Percentiles rank a stretch among this genome's conserved stretches.
phyloP scores from a whole-genome alignment of 345 rosid genomes.

The Rhodamnia rubescens region DNA sequence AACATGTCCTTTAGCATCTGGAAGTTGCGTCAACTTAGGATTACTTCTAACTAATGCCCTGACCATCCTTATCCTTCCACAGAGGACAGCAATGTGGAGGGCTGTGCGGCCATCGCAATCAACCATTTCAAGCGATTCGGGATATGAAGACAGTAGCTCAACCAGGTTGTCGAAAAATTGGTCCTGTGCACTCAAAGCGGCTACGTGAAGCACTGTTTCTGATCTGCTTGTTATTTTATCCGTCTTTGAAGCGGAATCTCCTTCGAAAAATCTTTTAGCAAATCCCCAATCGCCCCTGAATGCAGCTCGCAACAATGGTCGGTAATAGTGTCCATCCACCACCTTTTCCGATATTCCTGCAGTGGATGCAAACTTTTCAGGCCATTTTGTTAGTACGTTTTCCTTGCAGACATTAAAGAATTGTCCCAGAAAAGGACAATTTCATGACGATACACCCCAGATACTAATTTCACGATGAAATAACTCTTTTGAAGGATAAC shows the following conservation, averaged over 20 bases:
- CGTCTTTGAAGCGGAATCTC: neutral
- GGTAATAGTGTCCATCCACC: neutral
- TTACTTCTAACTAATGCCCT: neutral
- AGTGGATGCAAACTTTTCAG: neutral
- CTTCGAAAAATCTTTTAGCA: neutral
- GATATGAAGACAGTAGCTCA: neutral
- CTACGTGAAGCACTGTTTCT: neutral
- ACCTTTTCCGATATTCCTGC: neutral
- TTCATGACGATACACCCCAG: too few relatives aligned
- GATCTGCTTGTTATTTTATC: neutral
- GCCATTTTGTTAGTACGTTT: neutral
- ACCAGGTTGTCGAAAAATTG: neutral
- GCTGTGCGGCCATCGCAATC: neutral
- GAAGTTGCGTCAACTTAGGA: neutral
- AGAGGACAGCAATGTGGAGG: neutral
- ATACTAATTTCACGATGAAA: too few relatives aligned
- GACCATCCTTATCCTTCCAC: neutral
- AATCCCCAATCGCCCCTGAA: neutral
- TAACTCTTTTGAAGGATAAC: too few relatives aligned
- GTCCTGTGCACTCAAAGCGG: neutral
- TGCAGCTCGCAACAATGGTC: neutral
- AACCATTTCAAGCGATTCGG: rapidly evolving
- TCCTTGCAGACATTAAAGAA: neutral
- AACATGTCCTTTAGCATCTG: neutral
- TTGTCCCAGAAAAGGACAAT: neutral